These are phyloP conservation scores for Chionographis japonica DNA, from an alignment of 106 monocot genomes.

Conservation along the genomic window DNA sequence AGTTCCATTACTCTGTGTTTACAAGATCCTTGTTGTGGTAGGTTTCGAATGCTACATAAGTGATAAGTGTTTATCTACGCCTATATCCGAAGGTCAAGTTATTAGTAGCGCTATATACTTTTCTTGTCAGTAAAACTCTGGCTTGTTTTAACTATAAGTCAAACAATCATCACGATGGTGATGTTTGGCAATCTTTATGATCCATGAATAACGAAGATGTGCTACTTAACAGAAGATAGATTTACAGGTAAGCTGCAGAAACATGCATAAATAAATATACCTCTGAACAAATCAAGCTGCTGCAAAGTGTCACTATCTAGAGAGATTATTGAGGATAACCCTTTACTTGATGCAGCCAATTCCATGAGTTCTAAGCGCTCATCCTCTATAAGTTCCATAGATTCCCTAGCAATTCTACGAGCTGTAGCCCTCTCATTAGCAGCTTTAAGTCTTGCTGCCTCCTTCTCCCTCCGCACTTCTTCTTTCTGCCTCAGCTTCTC, in stretches of 20 bases:
- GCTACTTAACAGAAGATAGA: no score
- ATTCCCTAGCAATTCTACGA: constrained; percentile 85
- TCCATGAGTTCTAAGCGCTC: constrained; percentile 98
- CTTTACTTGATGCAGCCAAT: constrained; percentile 76
- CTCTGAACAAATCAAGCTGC: constrained; percentile 66
- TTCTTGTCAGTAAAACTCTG: no score
- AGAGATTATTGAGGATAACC: constrained; percentile 63
- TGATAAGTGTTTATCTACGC: no score
- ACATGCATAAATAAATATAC: constrained; percentile 17
- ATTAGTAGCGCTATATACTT: neutral
- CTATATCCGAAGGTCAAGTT: no score
- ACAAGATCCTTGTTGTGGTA: no score
- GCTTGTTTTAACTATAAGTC: no score
- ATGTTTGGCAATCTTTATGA: no score
- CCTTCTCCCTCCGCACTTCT: constrained; percentile 79
- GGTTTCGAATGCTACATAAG: no score
- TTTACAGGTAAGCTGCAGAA: no score
- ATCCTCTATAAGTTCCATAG: constrained; percentile 94
- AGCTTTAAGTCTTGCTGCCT: constrained; percentile 87
- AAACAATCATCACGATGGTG: no score
- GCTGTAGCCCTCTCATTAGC: constrained; percentile 89
- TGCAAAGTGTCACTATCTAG: constrained; percentile 80
- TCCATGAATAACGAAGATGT: no score
- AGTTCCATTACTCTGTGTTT: neutral
- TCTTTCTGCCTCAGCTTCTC: constrained; percentile 90